These are phyloP conservation scores for Trichosporon sp. DNA, from an alignment of 1,284 basidiomycete species.

Conservation along the genomic window DNA sequence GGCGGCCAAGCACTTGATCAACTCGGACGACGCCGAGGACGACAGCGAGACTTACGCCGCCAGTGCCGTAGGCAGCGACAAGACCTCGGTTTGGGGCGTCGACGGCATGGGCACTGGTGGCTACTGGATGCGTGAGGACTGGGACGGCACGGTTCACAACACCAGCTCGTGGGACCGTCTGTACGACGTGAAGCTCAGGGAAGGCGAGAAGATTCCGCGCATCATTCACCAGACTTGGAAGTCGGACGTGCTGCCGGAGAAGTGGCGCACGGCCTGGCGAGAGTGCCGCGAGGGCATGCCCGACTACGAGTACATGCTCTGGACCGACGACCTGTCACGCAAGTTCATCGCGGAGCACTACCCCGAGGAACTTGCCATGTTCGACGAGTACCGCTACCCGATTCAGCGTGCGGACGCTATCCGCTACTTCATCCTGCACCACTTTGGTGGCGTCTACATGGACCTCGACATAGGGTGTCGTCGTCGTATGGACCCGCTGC, in stretches of 20 bases:
- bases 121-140: conserved; percentile 54
- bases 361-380: conserved; percentile 88
- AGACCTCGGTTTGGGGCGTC: conserved; percentile 42
- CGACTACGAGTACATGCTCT: conserved; percentile 96
- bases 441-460: conserved; percentile 94
- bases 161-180: conserved; percentile 49
- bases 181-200: conserved; percentile 44
- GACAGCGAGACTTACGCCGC: conserved; percentile 15
- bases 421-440: conserved; percentile 94
- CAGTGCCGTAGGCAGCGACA: conserved; percentile 2
- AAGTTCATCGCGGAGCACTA: conserved; percentile 88
- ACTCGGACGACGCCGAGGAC: conserved; percentile 1
- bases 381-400: conserved; percentile 86
- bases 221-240: conserved; percentile 99
- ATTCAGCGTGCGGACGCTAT: conserved; percentile 98
- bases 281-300: conserved; percentile 84
- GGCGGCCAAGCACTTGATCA: conserved; percentile 15
- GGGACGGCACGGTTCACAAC: conserved; percentile 50
- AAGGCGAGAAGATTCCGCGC: conserved; percentile 75
- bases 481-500: conserved; percentile 83
- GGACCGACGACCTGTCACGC: conserved; percentile 90
- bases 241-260: conserved; percentile 77
- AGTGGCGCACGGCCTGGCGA: conserved; percentile 78
- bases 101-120: conserved; percentile 51
- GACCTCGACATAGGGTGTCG: conserved; percentile 96